phyloP scores from a whole-genome alignment of 345 rosid species.

The Populus alba region DNA sequence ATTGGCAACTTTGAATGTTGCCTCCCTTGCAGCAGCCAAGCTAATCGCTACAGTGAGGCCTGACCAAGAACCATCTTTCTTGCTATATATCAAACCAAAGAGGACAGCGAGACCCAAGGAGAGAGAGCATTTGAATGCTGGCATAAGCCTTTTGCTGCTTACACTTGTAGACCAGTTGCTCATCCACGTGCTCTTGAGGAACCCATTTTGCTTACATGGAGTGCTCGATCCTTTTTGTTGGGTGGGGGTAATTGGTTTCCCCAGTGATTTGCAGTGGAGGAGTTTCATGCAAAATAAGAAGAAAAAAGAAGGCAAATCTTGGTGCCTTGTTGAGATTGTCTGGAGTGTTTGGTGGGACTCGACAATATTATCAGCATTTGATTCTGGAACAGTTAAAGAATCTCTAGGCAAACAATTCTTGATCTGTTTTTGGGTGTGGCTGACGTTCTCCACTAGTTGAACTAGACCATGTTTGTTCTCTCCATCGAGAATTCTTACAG shows the following conservation, averaged over 20 bases:
- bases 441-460: conserved; percentile 46
- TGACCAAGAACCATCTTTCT: conserved; percentile 74
- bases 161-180: conserved; percentile 21
- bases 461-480: conserved; percentile 40
- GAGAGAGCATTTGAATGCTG: conserved; percentile 60
- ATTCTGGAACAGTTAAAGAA: conserved; percentile 52
- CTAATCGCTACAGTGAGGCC: conserved; percentile 75
- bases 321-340: conserved; percentile 40
- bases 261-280: conserved; percentile 38
- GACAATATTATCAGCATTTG: conserved; percentile 34
- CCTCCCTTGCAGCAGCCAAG: conserved; percentile 59
- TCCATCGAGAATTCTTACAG: conserved; percentile 28
- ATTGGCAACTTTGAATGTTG: conserved; percentile 75
- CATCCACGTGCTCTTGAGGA: conserved; percentile 15
- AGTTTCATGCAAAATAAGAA: conserved; percentile 74
- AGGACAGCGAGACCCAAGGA: conserved; percentile 66
- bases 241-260: conserved; percentile 18
- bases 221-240: conserved; percentile 18
- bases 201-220: conserved; percentile 15
- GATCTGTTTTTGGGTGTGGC: conserved; percentile 36
- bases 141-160: conserved; percentile 41
- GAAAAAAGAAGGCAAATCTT: conserved; percentile 64
- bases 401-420: conserved; percentile 23
- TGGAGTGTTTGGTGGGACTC: conserved; percentile 48
- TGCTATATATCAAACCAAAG: conserved; percentile 68